Base-by-base conservation (phyloP, 495 filamentous ascomycete genomes). In the Tuber umbilicatum region DNA sequence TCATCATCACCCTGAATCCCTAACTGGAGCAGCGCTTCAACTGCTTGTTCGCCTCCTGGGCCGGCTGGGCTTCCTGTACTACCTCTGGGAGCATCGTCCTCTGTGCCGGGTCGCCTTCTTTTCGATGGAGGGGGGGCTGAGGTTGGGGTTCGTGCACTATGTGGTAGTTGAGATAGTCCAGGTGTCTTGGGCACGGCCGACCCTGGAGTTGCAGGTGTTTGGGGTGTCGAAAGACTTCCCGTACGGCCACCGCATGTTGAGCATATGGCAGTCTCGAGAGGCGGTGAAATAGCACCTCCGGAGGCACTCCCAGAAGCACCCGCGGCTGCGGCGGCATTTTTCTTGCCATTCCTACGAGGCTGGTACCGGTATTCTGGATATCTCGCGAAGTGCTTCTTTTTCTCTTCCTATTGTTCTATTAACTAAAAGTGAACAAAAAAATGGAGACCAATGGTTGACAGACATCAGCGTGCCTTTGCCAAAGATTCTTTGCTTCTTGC, bases 331-430 rank as follows among this genome's bases (percentile, higher is more conserved):
- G 74, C 60, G 23, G 77, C 72, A 47, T 79, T 80, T 75, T 80
- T 83, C 80, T 85, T 89, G 60, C 89, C 91, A 80, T 88, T 89
- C 72, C 94, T 88, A 41, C 93, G 91, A 60, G 95, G 95, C 83
- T 97, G 93, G 83, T 97, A 99, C 80, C 93, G 89, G 83, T 99
- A 99, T 73, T 92, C 91, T 6, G 95, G 95, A 82, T 97, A 97
- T 83, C 95, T 91, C 76, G 90, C 90, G 79, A 92, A 91, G 84
- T 99, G 95, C 10, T 92, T 91, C 73, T 89, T 85, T 85, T 98
- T 98, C 82, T 98, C 95, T 84, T 97, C 93, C 89, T 93, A 77
- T 43, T 64, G 69, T 35, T 64, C 31, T 64, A 35, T 64, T 35
- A 64, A 27, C 55, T 64, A 64, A 31, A 9, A 64, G 27, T 64